A percentile compares a stretch with the other conserved stretches of the same genome.
These are phyloP conservation scores for Mycena sanguinolenta DNA, from an alignment of 768 basidiomycete species.

Conservation along the genomic window DNA sequence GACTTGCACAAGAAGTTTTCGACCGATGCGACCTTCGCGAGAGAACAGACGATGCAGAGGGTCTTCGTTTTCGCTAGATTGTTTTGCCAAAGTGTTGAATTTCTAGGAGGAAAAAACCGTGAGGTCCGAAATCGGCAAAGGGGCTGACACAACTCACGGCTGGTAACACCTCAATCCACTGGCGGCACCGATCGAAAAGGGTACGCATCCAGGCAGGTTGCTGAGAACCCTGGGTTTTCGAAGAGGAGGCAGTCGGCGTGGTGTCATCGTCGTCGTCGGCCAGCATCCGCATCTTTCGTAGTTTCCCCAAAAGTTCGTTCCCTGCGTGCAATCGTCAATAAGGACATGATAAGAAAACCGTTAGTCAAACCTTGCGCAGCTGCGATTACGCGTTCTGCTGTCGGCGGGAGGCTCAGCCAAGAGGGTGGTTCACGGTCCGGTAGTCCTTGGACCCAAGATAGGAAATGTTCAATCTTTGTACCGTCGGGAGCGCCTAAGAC, in stretches of 20 bases:
- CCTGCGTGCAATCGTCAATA: constrained; percentile 58
- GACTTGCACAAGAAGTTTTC: constrained; percentile 83
- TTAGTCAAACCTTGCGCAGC: constrained; percentile 80
- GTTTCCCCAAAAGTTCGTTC: constrained; percentile 83
- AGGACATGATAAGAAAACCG: neutral
- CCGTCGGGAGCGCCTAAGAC: constrained; percentile 87
- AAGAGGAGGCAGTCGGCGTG: constrained; percentile 61
- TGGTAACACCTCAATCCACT: constrained; percentile 87
- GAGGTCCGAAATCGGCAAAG: constrained; percentile 20
- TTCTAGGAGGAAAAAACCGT: constrained; percentile 54
- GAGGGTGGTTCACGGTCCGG: constrained; percentile 95
- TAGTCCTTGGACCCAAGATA: constrained; percentile 88
- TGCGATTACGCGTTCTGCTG: constrained; percentile 93
- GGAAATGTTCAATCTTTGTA: constrained; percentile 91
- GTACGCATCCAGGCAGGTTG: constrained; percentile 97
- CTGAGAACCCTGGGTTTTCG: constrained; percentile 75
- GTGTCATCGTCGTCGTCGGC: constrained; percentile 87
- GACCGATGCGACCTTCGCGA: constrained; percentile 87
- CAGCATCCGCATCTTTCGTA: constrained; percentile 93
- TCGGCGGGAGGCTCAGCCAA: constrained; percentile 94
- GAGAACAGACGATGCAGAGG: constrained; percentile 91
- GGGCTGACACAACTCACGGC: constrained; percentile 59
- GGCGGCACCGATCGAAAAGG: constrained; percentile 83
- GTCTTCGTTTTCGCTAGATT: constrained; percentile 79
- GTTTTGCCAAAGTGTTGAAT: constrained; percentile 75